A percentile compares a stretch with the other conserved stretches of the same genome.
Evolutionary conservation across 2,329 filamentous ascomycete genomes (phyloP).

Genomic region (Ophiostoma ulmi): DNA sequence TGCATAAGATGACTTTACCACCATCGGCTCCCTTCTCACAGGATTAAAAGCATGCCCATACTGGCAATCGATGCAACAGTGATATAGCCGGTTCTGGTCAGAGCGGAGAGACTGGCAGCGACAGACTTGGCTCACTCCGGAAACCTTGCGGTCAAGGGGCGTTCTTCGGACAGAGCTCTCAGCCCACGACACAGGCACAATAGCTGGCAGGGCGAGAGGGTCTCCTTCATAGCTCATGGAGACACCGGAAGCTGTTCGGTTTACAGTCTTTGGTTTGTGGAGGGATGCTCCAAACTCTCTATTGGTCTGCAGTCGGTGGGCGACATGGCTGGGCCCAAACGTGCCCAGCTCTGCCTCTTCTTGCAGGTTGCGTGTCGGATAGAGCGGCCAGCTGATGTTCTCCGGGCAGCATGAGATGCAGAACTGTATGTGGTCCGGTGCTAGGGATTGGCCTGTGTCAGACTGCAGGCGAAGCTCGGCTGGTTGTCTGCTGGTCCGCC

Average conservation of each 20-base stretch:
- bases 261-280: background rate
- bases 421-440: constrained; percentile 26
- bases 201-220: constrained; percentile 5
- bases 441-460: constrained; percentile 28
- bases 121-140: background rate
- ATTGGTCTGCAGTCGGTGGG: constrained; percentile 18
- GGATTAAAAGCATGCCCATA: background rate
- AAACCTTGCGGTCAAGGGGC: background rate
- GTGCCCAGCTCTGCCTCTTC: constrained; percentile 28
- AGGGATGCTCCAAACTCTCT: constrained; percentile 10
- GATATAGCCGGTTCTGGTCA: constrained; percentile 17
- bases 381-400: constrained; percentile 29
- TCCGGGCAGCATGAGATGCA: constrained; percentile 28
- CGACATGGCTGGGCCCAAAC: constrained; percentile 15
- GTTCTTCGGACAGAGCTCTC: background rate
- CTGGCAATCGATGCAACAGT: constrained; percentile 17
- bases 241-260: background rate
- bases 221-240: background rate
- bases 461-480: constrained; percentile 29
- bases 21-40: background rate
- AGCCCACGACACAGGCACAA: background rate
- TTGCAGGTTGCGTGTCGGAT: constrained; percentile 29
- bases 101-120: constrained; percentile 17
- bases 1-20: background rate
- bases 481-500: constrained; percentile 25